Base-by-base conservation (phyloP, 2,329 filamentous ascomycete species). In the Talaromyces sp. region DNA sequence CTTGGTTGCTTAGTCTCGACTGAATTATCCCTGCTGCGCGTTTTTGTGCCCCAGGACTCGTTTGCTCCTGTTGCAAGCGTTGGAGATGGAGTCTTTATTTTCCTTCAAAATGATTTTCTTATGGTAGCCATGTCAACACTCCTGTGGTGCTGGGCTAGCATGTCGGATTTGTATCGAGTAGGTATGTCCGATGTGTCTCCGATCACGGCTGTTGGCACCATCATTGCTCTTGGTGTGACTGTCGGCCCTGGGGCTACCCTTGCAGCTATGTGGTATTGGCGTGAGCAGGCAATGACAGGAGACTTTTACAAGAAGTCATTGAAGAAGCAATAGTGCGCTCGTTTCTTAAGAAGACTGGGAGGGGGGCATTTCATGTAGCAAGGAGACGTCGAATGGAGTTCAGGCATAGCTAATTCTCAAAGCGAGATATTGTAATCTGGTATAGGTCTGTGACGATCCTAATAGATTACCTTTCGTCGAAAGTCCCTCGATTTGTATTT, bases 51-150 rank as follows among this genome's bases (percentile, higher is more conserved):
- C 10, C 39, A 55, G 6, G 19, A 61, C 2, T 62, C 60, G 2
- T 62, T 60, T 11, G 61, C 59, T 4, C 58, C 58, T 27, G 61
- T 62, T 22, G 27, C 51, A 11, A 59, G 49, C 11, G 42, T 69
- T 55, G 63, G 61, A 5, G 63, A 67, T n/a, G 67, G 65, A 19
- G 61, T 69, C 6, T 65, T 65, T 25, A 39, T 63, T 19, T 69
- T 70, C 56, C 70, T 70, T 58, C 67, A 68, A 30, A 66, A 64
- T n/a, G 69, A 70, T 44, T 69, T 64, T 27, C 60, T 67, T 25
- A 64, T 69, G 56, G 65, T 64, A 33, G 61, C 66, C 13, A 54
- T 33, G 6, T 58, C 67, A 13, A 65, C 62, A 10, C 39, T 69
- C 19, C 17, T 70, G 3, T 69, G 68, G 64, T 64, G 62, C 19